Evolutionary conservation across 1,139 yeast genomes (phyloP), one percentile per base, ranked within the genome.

Genomic region (Debaryomycetaceae sp.): DNA sequence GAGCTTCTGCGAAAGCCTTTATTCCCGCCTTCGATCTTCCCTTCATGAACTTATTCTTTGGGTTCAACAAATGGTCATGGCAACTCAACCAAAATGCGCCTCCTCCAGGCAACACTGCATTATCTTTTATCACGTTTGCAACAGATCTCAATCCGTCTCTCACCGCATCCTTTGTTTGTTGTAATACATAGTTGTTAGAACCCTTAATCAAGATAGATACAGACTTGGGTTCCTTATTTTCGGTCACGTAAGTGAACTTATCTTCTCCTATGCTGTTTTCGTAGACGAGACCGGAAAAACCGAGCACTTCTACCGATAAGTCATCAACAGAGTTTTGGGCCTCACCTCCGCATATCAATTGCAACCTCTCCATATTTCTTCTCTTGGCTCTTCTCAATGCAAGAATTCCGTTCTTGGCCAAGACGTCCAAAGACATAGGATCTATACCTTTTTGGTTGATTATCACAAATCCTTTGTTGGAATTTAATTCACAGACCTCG

Each of bases 381-480:
- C 99, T 81, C 74, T 94, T 94, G 35, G 99, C 99, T 61, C 98
- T 82, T 73, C 99, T 83, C 55, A 94, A 75, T 1, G 98, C 98
- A 53, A 92, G 73, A 52, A 94, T 92, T 50, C 87, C 88, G 64
- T 94, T 86, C 62, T 88, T 89, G 40, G 98, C 98, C 50, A 94
- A 75, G 11, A 91, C 83, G 60, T 94, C 98, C 49, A 94, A 73
- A 13, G 98, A 89, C 94, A 92, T 86, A 48, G 99, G 99, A 61
- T 94, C 99, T 52, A 94, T 94, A 53, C 99, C 98, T 74, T 94
- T 94, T 67, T 94, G 99, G 67, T 94, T 94, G 62, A 94, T 87
- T 44, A 94, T 87, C 42, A 94, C 98, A 66, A 94, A 94, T 3
- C 92, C 92, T 58, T 83, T 74, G 51, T 79, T 70, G 8, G 82